These are phyloP conservation scores for Gremmenia infestans DNA, from an alignment of 2,329 filamentous ascomycete genomes.

Conservation along the genomic window DNA sequence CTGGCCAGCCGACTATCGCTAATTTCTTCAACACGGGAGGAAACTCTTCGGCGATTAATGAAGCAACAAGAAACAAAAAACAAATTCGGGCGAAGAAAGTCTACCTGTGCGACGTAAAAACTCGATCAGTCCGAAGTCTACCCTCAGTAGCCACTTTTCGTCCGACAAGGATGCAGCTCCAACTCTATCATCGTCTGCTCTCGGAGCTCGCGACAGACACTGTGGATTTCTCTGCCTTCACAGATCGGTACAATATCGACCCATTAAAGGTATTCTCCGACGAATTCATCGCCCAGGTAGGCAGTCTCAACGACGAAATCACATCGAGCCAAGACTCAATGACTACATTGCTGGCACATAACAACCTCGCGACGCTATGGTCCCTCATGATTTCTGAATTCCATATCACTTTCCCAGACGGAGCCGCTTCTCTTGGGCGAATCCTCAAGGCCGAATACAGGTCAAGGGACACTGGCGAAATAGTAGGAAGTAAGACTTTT, in stretches of 20 bases:
- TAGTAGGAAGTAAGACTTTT: conserved; percentile 57
- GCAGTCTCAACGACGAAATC: conserved; percentile 62
- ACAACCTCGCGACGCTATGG: conserved; percentile 57
- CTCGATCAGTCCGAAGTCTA: conserved; percentile 58
- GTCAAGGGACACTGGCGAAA: conserved; percentile 38
- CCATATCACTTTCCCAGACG: conserved; percentile 40
- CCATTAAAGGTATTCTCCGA: conserved; percentile 67
- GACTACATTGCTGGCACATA: conserved; percentile 48
- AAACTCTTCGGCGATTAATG: conserved; percentile 13
- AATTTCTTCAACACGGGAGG: conserved; percentile 26
- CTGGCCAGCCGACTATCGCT: conserved; percentile 25
- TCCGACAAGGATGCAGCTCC: conserved; percentile 79
- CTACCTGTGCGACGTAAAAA: conserved; percentile 91
- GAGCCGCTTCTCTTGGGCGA: conserved; percentile 48
- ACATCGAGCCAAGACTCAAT: conserved; percentile 27
- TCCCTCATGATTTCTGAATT: conserved; percentile 58
- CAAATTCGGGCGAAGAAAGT: conserved; percentile 34
- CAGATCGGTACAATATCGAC: conserved; percentile 67
- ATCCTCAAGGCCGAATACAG: conserved; percentile 55
- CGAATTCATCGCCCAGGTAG: conserved; percentile 71
- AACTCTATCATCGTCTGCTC: conserved; percentile 85
- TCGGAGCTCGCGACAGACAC: conserved; percentile 65
- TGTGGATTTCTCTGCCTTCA: conserved; percentile 64
- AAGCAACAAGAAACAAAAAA: conserved; percentile 12
- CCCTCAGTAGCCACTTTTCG: conserved; percentile 60